phyloP scores from a whole-genome alignment of 352 stramenopile species.

The Ophiocytium majus region DNA sequence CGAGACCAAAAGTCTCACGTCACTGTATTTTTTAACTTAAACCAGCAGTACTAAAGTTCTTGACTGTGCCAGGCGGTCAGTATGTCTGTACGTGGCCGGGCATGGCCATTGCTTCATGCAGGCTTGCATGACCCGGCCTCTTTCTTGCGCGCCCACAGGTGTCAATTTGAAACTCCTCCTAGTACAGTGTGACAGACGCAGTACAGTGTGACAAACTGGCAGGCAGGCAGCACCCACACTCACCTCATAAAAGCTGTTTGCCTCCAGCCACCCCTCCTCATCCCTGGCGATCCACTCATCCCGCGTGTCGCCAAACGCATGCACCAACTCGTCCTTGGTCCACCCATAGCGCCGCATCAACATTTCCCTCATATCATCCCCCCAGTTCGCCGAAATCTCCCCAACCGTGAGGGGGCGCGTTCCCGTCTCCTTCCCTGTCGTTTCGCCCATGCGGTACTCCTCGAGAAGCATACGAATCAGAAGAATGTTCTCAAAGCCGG shows the following conservation, averaged over 20 bases:
- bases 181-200: no score
- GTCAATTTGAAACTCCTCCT: no score
- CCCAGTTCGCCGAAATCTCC: constrained; percentile 13
- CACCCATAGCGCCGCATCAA: constrained; percentile 32
- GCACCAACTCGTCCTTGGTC: constrained; percentile 36
- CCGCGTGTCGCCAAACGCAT: constrained; percentile 48
- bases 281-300: constrained; percentile 60
- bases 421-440: neutral
- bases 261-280: constrained; percentile 57
- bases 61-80: no score
- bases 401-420: neutral
- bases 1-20: no score
- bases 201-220: no score
- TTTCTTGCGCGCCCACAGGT: no score
- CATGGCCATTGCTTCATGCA: no score
- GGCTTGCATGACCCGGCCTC: no score
- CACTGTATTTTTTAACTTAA: no score
- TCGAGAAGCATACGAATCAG: constrained; percentile 49
- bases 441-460: constrained; percentile 15
- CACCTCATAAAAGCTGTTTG: constrained; percentile 59
- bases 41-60: no score
- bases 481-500: constrained; percentile 58
- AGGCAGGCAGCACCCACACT: no score
- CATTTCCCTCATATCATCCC: constrained; percentile 30
- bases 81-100: no score